Base-by-base conservation (phyloP, 306 rosid species). In the Hippophae tibetana region DNA sequence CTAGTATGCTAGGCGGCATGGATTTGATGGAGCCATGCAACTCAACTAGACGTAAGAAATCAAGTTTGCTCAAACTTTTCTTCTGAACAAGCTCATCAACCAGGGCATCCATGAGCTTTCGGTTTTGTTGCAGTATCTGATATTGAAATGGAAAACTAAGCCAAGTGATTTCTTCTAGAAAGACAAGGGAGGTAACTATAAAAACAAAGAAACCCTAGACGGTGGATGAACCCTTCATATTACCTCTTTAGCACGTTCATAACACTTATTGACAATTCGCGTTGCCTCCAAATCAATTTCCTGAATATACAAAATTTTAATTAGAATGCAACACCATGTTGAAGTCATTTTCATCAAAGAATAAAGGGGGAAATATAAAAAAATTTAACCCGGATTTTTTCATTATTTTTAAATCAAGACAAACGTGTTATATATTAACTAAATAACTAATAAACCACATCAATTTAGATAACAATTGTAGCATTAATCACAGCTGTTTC, bases 161-260 rank as follows among this genome's bases (percentile, higher is more conserved):
- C 10, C 11, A 13, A 25, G 42, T 58, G 51, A 23, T 47, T 31
- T 9, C 27, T 44, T 13, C 10, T 6, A 48, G 7, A 49, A 13
- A 13, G 13, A 49, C 13, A 11, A 14, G 1, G 8, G 5, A 49
- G 5, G 4, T 6, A 13, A 13, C 43, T 49, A 62, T 44, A n/a
- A 42, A 58, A 54, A 46, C 5, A 54, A 40, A 38, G 40, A 54
- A 11, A 31, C 38, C 38, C 40, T 12, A 61, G 38, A 46, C 43
- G 31, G 57, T 14, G 38, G 42, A 38, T 42, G 46, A 42, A 13
- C 49, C 23, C 54, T 57, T 55, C 10, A 49, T 47, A 42, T 46
- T 69, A 90, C 98, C 98, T 78, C 89, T 77, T 85, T 92, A 10
- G 98, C 87, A 7, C 79, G 89, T 68, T 83, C 96, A 71, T 92